Conservation (phyloP, 75 land plant genomes). For the Sequoiadendron giganteum region DNA sequence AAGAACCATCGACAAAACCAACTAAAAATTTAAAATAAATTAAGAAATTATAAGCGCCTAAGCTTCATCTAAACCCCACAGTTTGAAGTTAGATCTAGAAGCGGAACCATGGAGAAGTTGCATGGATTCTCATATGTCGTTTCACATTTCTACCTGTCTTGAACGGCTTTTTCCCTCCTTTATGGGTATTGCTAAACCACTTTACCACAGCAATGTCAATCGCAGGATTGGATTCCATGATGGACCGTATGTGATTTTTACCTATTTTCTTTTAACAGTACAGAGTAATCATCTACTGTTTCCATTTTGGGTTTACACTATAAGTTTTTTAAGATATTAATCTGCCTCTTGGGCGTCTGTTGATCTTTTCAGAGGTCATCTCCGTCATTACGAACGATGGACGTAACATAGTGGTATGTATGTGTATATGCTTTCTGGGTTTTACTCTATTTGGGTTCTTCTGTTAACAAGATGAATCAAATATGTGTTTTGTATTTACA, state of each 20-base stretch:
- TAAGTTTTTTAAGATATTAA: background rate
- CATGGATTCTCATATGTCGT: background rate
- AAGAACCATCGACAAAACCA: too few relatives aligned
- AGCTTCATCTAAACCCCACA: too few relatives aligned
- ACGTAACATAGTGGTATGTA: conserved; percentile 90
- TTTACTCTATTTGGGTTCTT: background rate
- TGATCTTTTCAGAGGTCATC: conserved; percentile 57
- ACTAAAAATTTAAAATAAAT: too few relatives aligned
- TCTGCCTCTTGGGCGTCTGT: background rate
- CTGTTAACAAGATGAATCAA: background rate
- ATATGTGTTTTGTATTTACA: background rate
- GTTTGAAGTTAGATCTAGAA: too few relatives aligned
- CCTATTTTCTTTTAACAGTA: background rate
- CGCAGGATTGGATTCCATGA: conserved; percentile 39
- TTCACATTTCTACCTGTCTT: background rate
- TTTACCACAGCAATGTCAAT: conserved; percentile 19
- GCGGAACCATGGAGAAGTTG: too few relatives aligned
- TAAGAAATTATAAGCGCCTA: too few relatives aligned
- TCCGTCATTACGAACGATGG: conserved; percentile 97
- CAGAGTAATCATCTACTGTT: too few relatives aligned
- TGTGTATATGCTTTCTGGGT: background rate
- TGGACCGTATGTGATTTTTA: conserved; percentile 32
- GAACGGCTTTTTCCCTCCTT: background rate
- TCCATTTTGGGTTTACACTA: background rate
- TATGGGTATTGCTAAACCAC: background rate